Conservation (phyloP, 2,329 filamentous ascomycete genomes). For the Talaromyces atroroseus region DNA sequence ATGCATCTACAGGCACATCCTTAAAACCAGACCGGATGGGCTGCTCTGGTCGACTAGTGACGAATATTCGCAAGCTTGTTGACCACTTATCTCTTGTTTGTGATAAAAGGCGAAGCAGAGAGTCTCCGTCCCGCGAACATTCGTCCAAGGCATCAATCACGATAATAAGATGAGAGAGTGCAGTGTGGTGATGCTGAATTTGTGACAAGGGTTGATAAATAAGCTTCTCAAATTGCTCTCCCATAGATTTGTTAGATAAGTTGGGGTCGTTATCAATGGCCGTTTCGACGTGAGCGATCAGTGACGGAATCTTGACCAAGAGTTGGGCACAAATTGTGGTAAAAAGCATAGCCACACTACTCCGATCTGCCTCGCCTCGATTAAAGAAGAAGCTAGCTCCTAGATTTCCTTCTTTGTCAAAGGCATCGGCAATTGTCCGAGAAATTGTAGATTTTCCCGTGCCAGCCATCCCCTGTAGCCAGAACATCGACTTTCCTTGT, state of each 20-base stretch:
- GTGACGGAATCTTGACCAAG: constrained; percentile 22
- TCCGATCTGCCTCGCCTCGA: background rate
- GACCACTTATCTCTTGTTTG: background rate
- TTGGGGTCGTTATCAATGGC: constrained; percentile 21
- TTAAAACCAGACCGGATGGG: background rate
- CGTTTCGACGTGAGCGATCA: constrained; percentile 19
- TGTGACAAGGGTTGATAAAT: constrained; percentile 20
- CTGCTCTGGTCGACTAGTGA: background rate
- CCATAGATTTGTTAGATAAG: constrained; percentile 21
- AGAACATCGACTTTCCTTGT: background rate
- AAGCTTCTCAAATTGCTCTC: constrained; percentile 25
- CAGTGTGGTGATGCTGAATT: background rate
- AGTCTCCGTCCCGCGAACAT: background rate
- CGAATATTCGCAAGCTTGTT: background rate
- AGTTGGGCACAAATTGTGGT: constrained; percentile 30
- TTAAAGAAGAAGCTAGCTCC: background rate
- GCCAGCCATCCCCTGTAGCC: background rate
- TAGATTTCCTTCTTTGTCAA: background rate
- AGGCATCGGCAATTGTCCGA: background rate
- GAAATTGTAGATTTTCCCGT: background rate
- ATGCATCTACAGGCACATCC: background rate
- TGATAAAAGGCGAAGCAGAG: background rate
- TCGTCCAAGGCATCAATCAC: background rate
- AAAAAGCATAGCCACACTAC: constrained; percentile 31
- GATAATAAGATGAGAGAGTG: background rate